These are phyloP conservation scores for Talaromyces proteolyticus DNA, from an alignment of 495 filamentous ascomycete genomes.

Conservation along the genomic window DNA sequence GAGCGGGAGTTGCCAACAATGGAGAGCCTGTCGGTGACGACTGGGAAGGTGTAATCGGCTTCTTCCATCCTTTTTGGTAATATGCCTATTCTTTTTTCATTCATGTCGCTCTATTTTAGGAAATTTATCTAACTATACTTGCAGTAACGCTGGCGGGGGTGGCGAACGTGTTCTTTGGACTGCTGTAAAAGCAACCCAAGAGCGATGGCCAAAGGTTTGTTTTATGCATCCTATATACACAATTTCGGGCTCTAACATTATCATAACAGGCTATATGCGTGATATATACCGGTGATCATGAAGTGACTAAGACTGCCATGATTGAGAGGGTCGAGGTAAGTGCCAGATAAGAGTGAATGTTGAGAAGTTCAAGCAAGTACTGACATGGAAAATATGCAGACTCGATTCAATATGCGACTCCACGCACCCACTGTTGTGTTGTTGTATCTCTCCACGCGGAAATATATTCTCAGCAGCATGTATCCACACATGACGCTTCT, in stretches of 20 bases:
- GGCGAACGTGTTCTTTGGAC: slow-evolving; percentile 97
- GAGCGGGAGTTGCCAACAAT: slow-evolving; percentile 43
- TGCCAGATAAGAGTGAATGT: no score
- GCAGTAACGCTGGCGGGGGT: slow-evolving; percentile 89
- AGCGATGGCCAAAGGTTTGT: slow-evolving; percentile 64
- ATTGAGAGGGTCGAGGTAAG: slow-evolving; percentile 67
- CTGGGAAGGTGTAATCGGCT: slow-evolving; percentile 82
- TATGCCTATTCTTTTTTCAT: slow-evolving; percentile 11
- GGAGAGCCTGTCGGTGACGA: slow-evolving; percentile 46
- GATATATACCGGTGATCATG: slow-evolving; percentile 93
- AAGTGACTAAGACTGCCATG: slow-evolving; percentile 72
- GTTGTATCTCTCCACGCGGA: slow-evolving; percentile 81
- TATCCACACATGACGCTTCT: slow-evolving; percentile 94
- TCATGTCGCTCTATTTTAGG: background rate
- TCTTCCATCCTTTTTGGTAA: slow-evolving; percentile 96
- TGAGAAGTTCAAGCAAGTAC: background rate
- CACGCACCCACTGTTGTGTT: slow-evolving; percentile 79
- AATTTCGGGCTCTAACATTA: background rate
- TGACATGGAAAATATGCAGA: slow-evolving; percentile 31
- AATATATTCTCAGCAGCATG: slow-evolving; percentile 74
- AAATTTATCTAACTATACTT: background rate
- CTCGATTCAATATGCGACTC: slow-evolving; percentile 87
- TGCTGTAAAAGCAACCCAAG: slow-evolving; percentile 85
- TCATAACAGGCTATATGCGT: slow-evolving; percentile 59
- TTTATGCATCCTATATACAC: background rate